Conservation (phyloP, 352 stramenopile species). For the Pythium aquatile region DNA sequence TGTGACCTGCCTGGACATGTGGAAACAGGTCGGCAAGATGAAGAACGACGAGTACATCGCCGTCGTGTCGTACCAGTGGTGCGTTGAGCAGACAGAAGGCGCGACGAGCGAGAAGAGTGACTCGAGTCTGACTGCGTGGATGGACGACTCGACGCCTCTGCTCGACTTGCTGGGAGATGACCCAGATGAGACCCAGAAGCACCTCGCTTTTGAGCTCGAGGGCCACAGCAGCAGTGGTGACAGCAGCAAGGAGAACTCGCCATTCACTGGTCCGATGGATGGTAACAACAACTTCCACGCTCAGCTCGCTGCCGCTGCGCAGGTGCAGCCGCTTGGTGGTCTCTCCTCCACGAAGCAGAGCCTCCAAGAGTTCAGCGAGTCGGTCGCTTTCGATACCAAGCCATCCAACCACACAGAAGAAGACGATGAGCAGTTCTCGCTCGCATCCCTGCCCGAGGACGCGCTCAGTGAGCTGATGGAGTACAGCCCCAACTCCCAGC, state of each 20-base stretch:
- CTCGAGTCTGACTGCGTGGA: conserved; percentile 12
- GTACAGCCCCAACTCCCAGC: conserved; percentile 24
- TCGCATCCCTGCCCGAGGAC: conserved; percentile 20
- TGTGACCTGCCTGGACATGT: conserved; percentile 73
- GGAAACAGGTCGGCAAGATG: conserved; percentile 61
- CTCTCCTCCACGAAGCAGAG: conserved; percentile 8
- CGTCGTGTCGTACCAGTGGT: conserved; percentile 68
- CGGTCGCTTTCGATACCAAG: conserved; percentile 20
- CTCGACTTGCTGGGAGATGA: conserved; percentile 15
- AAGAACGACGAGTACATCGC: conserved; percentile 68
- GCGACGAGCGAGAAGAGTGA: neutral
- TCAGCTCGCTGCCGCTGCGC: neutral
- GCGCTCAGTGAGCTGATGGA: conserved; percentile 23
- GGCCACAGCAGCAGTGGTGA: neutral
- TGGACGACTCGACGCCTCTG: conserved; percentile 14
- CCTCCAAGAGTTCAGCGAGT: conserved; percentile 22
- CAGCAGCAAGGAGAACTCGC: conserved; percentile 22
- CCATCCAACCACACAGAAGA: neutral
- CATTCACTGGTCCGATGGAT: conserved; percentile 12
- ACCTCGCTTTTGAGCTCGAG: conserved; percentile 20
- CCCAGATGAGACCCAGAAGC: conserved; percentile 5
- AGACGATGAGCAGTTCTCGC: conserved; percentile 12
- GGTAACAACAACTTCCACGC: neutral
- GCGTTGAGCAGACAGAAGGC: neutral
- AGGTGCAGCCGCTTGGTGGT: conserved; percentile 10